Conservation (phyloP, 1,139 yeast species). For the Candida tunisiensis region DNA sequence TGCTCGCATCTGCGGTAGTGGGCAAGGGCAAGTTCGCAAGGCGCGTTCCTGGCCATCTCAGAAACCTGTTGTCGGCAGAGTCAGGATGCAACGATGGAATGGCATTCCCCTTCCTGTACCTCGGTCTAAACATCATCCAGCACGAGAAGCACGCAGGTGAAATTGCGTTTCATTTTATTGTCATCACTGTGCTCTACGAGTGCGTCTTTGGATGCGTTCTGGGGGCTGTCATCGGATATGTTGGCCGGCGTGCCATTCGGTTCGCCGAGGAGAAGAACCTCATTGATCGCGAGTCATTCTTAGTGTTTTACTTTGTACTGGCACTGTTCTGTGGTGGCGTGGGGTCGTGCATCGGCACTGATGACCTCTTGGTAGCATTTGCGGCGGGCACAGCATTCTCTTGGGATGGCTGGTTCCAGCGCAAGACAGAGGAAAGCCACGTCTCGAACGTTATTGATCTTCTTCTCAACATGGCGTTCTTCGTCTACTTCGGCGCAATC, state of each 20-base stretch:
- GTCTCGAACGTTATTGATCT: conserved; percentile 83
- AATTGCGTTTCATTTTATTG: conserved; percentile 74
- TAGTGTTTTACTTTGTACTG: conserved; percentile 73
- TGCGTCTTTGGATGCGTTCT: conserved; percentile 71
- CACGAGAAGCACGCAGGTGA: conserved; percentile 49
- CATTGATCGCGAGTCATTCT: conserved; percentile 86
- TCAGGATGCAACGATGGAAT: conserved; percentile 97
- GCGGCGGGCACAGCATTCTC: conserved; percentile 88
- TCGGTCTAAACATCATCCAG: conserved; percentile 52
- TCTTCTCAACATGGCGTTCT: conserved; percentile 54
- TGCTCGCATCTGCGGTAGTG: conserved; percentile 93
- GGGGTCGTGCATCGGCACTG: conserved; percentile 80
- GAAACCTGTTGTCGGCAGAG: conserved; percentile 82
- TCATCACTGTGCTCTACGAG: conserved; percentile 69
- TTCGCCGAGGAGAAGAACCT: conserved; percentile 60
- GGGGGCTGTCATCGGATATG: conserved; percentile 65
- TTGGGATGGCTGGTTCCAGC: conserved; percentile 87
- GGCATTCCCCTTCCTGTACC: conserved; percentile 89
- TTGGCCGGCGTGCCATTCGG: conserved; percentile 55
- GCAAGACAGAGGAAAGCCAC: conserved; percentile 73
- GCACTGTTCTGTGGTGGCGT: conserved; percentile 78
- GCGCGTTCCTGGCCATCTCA: conserved; percentile 90
- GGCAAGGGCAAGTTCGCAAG: conserved; percentile 97
- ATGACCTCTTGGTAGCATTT: conserved; percentile 74
- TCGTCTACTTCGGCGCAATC: conserved; percentile 79